These are phyloP conservation scores for Trypanosoma conorhini DNA, from an alignment of 208 protist species.

Conservation along the genomic window DNA sequence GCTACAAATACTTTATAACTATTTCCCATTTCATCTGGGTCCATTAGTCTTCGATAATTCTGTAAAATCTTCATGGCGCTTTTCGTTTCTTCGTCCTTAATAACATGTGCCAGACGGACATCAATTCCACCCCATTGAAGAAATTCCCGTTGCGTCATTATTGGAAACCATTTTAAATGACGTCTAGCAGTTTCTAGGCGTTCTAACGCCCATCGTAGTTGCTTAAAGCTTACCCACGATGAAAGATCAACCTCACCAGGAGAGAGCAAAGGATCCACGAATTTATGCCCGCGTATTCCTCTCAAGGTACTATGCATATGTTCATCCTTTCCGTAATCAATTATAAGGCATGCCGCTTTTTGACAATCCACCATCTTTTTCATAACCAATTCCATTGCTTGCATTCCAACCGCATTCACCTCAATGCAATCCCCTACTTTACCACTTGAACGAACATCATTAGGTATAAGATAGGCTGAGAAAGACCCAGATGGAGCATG, in stretches of 20 bases:
- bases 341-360: slow-evolving; percentile 83
- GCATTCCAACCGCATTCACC: slow-evolving; percentile 86
- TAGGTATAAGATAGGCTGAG: slow-evolving; percentile 86
- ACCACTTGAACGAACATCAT: slow-evolving; percentile 70
- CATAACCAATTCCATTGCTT: slow-evolving; percentile 88
- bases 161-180: slow-evolving; percentile 85
- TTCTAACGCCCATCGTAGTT: slow-evolving; percentile 83
- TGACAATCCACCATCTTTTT: slow-evolving; percentile 83
- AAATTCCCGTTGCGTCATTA: slow-evolving; percentile 87
- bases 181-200: slow-evolving; percentile 77
- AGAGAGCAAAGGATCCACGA: slow-evolving; percentile 85
- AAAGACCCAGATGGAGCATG: slow-evolving; percentile 86
- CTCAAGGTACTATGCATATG: slow-evolving; percentile 90
- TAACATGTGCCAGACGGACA: slow-evolving; percentile 78
- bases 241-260: slow-evolving; percentile 94
- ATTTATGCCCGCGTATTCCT: slow-evolving; percentile 89
- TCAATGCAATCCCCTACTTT: slow-evolving; percentile 82
- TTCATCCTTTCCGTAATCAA: slow-evolving; percentile 94
- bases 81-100: slow-evolving; percentile 90
- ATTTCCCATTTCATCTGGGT: slow-evolving; percentile 83
- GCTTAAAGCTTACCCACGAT: slow-evolving; percentile 87
- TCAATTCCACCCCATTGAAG: slow-evolving; percentile 87
- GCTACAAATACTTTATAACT: slow-evolving; percentile 92
- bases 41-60: slow-evolving; percentile 84
- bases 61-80: slow-evolving; percentile 86